These are phyloP conservation scores for Cucumis variabilis DNA, from an alignment of 331 rosid species.

Conservation along the genomic window DNA sequence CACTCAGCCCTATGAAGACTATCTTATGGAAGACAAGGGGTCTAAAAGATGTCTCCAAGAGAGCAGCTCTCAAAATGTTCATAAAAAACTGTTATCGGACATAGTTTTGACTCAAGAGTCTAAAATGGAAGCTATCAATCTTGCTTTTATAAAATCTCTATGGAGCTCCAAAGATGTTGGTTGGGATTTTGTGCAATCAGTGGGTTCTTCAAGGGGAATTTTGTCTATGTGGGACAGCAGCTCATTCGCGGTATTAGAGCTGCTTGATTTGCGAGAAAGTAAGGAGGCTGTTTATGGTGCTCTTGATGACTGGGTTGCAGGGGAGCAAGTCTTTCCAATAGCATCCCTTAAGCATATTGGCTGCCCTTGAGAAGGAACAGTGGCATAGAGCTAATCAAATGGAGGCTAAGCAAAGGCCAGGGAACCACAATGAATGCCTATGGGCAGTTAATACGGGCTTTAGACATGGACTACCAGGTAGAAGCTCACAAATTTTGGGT, in stretches of 20 bases:
- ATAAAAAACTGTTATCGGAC: no score
- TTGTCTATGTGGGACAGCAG: no score
- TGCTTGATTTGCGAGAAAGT: constrained; percentile 68
- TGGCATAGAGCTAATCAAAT: constrained; percentile 17
- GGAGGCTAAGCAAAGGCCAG: constrained; percentile 27
- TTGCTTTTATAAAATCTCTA: no score
- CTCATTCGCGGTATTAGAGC: constrained; percentile 36
- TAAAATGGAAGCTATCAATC: no score
- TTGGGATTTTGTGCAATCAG: no score
- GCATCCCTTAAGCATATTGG: constrained; percentile 63
- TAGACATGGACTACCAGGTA: constrained; percentile 22
- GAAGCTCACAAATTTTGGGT: constrained; percentile 26
- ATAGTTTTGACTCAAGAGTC: no score
- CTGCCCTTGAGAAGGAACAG: constrained; percentile 81
- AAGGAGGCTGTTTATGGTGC: constrained; percentile 86
- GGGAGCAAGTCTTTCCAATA: constrained; percentile 86
- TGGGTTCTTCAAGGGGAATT: no score
- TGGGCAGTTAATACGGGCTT: constrained; percentile 25
- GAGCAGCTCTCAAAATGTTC: no score
- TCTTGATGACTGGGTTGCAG: constrained; percentile 93
- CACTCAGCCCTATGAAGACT: no score
- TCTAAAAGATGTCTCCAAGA: no score
- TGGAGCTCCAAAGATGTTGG: no score
- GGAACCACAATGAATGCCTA: constrained; percentile 5
- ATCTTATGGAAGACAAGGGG: no score